Evolutionary conservation across 352 stramenopile species (phyloP).

Genomic region (Thraustochytrium striatum): DNA sequence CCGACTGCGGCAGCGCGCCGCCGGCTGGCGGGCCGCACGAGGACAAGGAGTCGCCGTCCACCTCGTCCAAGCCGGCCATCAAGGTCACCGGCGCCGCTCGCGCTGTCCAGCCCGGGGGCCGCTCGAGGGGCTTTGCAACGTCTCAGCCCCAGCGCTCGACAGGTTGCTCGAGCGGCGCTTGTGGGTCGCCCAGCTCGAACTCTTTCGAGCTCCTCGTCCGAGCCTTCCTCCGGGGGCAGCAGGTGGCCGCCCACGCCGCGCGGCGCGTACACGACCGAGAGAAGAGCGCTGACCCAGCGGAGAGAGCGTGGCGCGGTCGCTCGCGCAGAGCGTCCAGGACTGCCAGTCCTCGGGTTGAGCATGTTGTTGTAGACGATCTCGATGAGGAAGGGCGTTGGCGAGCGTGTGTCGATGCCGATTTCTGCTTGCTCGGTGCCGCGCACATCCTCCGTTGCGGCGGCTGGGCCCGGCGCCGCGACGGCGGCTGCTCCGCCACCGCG

Average conservation of each 20-base stretch:
- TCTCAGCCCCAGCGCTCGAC: too few relatives aligned
- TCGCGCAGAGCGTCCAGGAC: slow-evolving; percentile 28
- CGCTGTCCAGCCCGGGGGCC: too few relatives aligned
- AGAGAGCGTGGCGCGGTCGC: not conserved
- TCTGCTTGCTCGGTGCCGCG: too few relatives aligned
- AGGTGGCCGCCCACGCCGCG: not conserved
- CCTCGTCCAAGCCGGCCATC: too few relatives aligned
- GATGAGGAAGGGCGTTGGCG: slow-evolving; percentile 4
- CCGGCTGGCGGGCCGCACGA: too few relatives aligned
- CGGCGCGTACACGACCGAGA: slow-evolving; percentile 2
- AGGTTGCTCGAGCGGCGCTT: too few relatives aligned
- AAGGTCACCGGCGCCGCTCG: too few relatives aligned
- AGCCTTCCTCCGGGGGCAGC: not conserved
- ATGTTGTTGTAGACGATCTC: slow-evolving; percentile 45
- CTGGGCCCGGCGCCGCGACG: not conserved
- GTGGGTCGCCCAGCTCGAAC: too few relatives aligned
- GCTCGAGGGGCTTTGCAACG: too few relatives aligned
- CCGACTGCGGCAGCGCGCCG: too few relatives aligned
- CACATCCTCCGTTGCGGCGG: not conserved
- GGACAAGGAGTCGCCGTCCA: too few relatives aligned
- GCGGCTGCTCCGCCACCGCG: too few relatives aligned
- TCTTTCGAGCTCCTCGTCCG: slow-evolving; percentile 21
- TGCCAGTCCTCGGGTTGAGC: slow-evolving; percentile 43
- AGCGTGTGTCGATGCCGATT: slow-evolving; percentile 20
- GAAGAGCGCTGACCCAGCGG: not conserved